phyloP scores from a whole-genome alignment of 1,284 basidiomycete species.

The Anthracocystis walkeri region DNA sequence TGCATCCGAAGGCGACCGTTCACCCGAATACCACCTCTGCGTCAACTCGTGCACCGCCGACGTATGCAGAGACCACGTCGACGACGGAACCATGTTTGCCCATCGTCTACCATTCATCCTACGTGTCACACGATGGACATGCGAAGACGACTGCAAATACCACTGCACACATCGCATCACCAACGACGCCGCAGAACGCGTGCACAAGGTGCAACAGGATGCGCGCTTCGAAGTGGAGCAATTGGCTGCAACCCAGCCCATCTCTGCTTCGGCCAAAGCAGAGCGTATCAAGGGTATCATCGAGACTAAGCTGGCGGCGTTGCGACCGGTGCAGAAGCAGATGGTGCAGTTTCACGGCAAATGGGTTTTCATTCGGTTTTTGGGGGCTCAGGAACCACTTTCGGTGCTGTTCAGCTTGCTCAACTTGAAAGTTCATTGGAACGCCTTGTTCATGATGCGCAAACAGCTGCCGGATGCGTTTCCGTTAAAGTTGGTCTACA shows the following conservation, averaged over 20 bases:
- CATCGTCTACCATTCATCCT: slow-evolving; percentile 73
- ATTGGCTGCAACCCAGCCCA: slow-evolving; percentile 19
- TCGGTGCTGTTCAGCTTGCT: slow-evolving; percentile 88
- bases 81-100: slow-evolving; percentile 58
- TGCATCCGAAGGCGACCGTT: slow-evolving; percentile 66
- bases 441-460: slow-evolving; percentile 50
- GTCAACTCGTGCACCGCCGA: slow-evolving; percentile 61
- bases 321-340: slow-evolving; percentile 63
- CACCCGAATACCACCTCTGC: slow-evolving; percentile 60
- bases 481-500: slow-evolving; percentile 78
- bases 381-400: slow-evolving; percentile 88
- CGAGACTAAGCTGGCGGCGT: slow-evolving; percentile 33
- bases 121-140: slow-evolving; percentile 76
- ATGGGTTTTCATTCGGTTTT: slow-evolving; percentile 76
- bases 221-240: slow-evolving; percentile 36
- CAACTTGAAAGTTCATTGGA: slow-evolving; percentile 77
- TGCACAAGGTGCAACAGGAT: slow-evolving; percentile 66
- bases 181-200: slow-evolving; percentile 73
- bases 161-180: slow-evolving; percentile 87
- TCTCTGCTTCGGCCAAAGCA: slow-evolving; percentile 12
- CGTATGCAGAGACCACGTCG: slow-evolving; percentile 56
- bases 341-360: slow-evolving; percentile 79
- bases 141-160: slow-evolving; percentile 88
- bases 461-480: slow-evolving; percentile 57
- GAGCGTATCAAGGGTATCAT: slow-evolving; percentile 27